Percentiles rank a stretch among this genome's conserved stretches.
phyloP scores from a whole-genome alignment of 768 basidiomycete genomes.

The Mycena olivaceomarginata region DNA sequence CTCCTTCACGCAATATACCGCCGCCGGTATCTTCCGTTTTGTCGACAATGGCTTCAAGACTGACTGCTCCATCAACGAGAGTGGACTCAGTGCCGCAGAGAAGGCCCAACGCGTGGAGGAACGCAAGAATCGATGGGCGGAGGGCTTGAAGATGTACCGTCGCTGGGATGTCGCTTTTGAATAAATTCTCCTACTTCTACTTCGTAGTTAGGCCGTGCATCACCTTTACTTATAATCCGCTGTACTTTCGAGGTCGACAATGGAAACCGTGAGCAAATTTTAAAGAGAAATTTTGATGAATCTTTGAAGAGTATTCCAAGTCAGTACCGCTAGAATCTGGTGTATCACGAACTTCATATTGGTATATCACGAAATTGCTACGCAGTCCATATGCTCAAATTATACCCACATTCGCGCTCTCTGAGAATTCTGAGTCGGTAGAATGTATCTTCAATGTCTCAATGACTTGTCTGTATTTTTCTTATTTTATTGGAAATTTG shows the following conservation, averaged over 20 bases:
- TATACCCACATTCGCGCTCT: neutral
- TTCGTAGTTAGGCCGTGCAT: too few relatives aligned
- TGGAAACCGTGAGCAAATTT: too few relatives aligned
- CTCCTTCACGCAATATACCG: constrained; percentile 40
- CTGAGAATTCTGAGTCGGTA: neutral
- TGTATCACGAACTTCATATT: constrained; percentile 11
- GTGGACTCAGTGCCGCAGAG: neutral
- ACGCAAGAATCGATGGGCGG: neutral
- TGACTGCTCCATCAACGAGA: neutral
- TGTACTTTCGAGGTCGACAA: too few relatives aligned
- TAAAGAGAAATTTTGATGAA: too few relatives aligned
- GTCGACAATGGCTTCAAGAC: neutral
- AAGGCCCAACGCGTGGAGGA: neutral
- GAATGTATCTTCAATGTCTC: too few relatives aligned
- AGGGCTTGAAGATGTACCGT: neutral
- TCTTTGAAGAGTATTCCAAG: too few relatives aligned
- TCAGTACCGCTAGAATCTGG: too few relatives aligned
- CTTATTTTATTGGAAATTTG: too few relatives aligned
- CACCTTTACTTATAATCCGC: too few relatives aligned
- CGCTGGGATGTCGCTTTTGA: neutral
- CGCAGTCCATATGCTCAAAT: neutral
- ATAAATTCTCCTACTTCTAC: neutral
- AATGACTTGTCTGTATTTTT: too few relatives aligned
- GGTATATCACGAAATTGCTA: constrained; percentile 8
- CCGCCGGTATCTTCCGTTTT: neutral